Conservation (phyloP, 2,329 filamentous ascomycete species). For the Monilinia vaccinii-corymbosi region DNA sequence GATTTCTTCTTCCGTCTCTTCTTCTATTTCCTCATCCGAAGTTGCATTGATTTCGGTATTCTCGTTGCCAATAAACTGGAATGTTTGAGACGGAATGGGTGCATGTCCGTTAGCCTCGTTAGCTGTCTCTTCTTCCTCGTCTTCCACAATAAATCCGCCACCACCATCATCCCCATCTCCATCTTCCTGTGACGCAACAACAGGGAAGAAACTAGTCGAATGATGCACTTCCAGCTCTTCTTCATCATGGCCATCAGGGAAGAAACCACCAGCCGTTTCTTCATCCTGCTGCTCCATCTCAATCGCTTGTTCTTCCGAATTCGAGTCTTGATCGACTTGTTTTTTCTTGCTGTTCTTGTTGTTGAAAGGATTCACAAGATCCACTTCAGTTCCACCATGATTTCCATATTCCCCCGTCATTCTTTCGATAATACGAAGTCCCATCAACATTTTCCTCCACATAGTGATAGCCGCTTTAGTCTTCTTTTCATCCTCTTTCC, state of each 20-base stretch:
- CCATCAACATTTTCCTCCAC: conserved; percentile 85
- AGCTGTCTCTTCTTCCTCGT: conserved; percentile 10
- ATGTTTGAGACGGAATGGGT: conserved; percentile 12
- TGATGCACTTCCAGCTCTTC: conserved; percentile 30
- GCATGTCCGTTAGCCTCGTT: background rate
- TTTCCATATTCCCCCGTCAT: conserved; percentile 69
- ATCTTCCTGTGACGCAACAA: conserved; percentile 21
- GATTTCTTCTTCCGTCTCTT: conserved; percentile 13
- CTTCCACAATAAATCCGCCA: conserved; percentile 26
- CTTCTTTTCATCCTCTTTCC: conserved; percentile 77
- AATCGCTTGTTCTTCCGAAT: conserved; percentile 20
- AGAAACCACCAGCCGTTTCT: conserved; percentile 51
- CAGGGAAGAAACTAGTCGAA: conserved; percentile 26
- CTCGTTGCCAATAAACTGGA: conserved; percentile 18
- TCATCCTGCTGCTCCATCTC: conserved; percentile 34
- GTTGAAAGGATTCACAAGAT: conserved; percentile 46
- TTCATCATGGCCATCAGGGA: conserved; percentile 47
- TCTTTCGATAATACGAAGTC: conserved; percentile 70
- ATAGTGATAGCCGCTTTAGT: conserved; percentile 61
- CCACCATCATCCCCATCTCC: conserved; percentile 14
- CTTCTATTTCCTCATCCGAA: background rate
- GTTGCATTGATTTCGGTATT: conserved; percentile 5
- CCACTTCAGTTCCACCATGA: conserved; percentile 39
- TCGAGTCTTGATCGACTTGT: conserved; percentile 22
- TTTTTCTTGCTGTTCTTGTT: conserved; percentile 31